Evolutionary conservation across 2,329 filamentous ascomycete species (phyloP), one percentile per base, ranked within the genome.

Genomic region (Trichophyton schoenleinii): DNA sequence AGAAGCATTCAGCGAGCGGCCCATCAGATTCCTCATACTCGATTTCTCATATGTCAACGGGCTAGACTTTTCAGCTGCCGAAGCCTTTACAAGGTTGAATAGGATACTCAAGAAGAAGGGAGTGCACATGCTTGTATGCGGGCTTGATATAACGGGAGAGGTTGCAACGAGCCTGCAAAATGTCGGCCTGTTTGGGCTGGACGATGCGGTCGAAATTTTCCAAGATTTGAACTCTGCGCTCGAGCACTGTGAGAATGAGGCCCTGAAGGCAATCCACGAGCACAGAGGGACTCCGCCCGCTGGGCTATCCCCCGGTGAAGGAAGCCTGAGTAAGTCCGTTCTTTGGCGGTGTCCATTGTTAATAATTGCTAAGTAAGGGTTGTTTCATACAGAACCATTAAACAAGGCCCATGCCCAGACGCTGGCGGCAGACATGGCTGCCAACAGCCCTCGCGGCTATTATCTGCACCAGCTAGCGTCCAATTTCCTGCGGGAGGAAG

Each of bases 61-160:
- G 6, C 83, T 97, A 22, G 94, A 99, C 74, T 99, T 96, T 72
- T 97, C 92, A 0, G 92, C 94, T 0, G 92, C 91, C 0, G 94
- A 99, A 72, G 94, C 89, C 0, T 97, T 99, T 71, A 91, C 89
- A 63, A 87, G 91, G 13, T 91, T 99, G 73, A 94, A 91, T 70
- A 85, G 94, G 22, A 81, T 97, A 20, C 78, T 97, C 2, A 79
- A 85, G 64, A 84, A 86, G 65, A 88, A 89, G 69, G 84, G 85
- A 28, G 88, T 99, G 41, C 82, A 87, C 62, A 83, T 96, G 62
- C 83, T 94, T 13, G 80, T 99, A 62, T 94, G 90, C 60, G 89
- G 91, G 1, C 83, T 97, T 1, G 85, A 89, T 41, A 80, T 89
- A 0, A 82, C 87, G 31, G 86, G 85, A 55, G 83, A 88, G 34